Evolutionary conservation across 106 monocot species (phyloP), one percentile per base, ranked within the genome.

Genomic region (Allium sativum): DNA sequence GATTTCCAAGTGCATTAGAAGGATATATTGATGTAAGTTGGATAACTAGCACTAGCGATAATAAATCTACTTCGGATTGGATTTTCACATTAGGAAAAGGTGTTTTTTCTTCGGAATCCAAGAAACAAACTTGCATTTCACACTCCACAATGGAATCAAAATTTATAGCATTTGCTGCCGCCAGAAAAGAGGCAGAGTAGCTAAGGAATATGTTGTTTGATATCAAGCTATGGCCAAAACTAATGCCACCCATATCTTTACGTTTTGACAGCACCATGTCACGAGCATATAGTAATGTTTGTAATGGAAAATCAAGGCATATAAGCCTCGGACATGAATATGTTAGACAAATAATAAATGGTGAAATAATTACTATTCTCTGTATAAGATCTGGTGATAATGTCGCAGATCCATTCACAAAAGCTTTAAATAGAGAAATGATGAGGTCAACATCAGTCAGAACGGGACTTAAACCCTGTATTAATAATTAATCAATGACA

Each of bases 11-110:
- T 57, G 56, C 13, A 22, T 31, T 57, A 18, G 53, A 57, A 57
- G 56, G 60, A 40, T 61, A 10, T 44, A 42, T 44, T n/a, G 42
- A 65, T 65, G 65, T 9, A n/a, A 44, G 60, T 61, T 61, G 60
- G 43, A 61, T 61, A 6, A 10, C 42, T 42, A 61, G 15, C 16
- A 15, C 9, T 7, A 12, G 12, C 7, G 60, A 61, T 12, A 61
- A 61, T 44, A 61, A 43, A 43, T 61, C 60, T 13, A 61, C 60
- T 12, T 61, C 6, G 12, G 60, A 44, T 43, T 61, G 60, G 60
- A 44, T 61, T n/a, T 61, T 61, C 42, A 43, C 21, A 14, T n/a
- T 61, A 42, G 60, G 15, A 4, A 44, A 13, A 4, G 43, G 60
- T 13, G 60, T 3, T 7, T 22, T 58, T 20, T 10, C 4, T 58